Percentiles rank a stretch among this genome's conserved stretches.
phyloP scores from a whole-genome alignment of 495 filamentous ascomycete genomes.

The Podospora comata region DNA sequence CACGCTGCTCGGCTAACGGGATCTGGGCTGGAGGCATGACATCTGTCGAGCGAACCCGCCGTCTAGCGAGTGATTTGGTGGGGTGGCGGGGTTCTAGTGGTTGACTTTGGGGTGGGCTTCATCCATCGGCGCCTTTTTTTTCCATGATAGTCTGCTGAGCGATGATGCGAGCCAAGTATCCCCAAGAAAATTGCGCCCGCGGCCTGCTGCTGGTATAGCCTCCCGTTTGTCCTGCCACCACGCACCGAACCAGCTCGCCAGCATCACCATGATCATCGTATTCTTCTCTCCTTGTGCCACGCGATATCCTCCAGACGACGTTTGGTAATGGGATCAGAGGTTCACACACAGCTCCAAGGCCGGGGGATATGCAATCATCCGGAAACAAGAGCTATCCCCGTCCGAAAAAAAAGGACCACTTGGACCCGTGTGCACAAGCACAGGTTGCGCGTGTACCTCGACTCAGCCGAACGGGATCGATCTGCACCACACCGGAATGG shows the following conservation, averaged over 20 bases:
- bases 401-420: conserved; percentile 24
- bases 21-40: conserved; percentile 25
- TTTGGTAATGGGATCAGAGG: not conserved
- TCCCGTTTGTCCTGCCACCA: not conserved
- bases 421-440: conserved; percentile 13
- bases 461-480: conserved; percentile 15
- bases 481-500: not conserved
- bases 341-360: not conserved
- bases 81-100: conserved; percentile 31
- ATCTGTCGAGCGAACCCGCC: conserved; percentile 21
- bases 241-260: not conserved
- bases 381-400: conserved; percentile 17
- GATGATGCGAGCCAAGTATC: conserved; percentile 17
- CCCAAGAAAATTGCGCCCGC: conserved; percentile 6
- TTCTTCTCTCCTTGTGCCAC: not conserved
- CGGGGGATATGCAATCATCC: conserved; percentile 8
- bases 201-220: conserved; percentile 1
- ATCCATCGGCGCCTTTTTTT: conserved; percentile 6
- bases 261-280: not conserved
- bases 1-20: conserved; percentile 14
- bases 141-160: not conserved
- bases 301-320: not conserved
- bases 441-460: conserved; percentile 11
- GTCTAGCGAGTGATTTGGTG: conserved; percentile 23
- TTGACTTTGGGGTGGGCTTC: conserved; percentile 11